phyloP scores from a whole-genome alignment of 2,329 filamentous ascomycete genomes.

The Penicillium occitanis region DNA sequence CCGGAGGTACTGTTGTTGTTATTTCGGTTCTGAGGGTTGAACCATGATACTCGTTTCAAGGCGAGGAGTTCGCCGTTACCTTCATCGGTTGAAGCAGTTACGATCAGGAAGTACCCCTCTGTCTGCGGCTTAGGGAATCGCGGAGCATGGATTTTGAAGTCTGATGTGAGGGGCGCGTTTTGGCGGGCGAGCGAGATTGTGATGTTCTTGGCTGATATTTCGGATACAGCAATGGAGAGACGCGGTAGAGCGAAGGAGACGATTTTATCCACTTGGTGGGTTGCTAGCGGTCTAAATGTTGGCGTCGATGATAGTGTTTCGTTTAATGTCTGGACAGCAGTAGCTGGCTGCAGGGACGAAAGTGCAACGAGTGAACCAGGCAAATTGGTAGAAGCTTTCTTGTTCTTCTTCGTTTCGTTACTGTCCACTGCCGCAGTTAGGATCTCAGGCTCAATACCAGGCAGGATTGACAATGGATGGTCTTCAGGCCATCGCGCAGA shows the following conservation, averaged over 20 bases:
- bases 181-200: conserved; percentile 59
- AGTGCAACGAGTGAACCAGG: conserved; percentile 35
- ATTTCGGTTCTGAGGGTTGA: conserved; percentile 27
- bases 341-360: conserved; percentile 31
- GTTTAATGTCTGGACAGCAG: conserved; percentile 32
- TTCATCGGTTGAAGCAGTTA: conserved; percentile 50
- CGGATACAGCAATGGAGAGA: conserved; percentile 61
- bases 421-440: conserved; percentile 22
- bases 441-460: conserved; percentile 56
- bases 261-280: conserved; percentile 42
- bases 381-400: conserved; percentile 19
- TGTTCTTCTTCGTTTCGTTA: conserved; percentile 1
- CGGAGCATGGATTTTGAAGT: conserved; percentile 79
- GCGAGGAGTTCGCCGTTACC: conserved; percentile 73
- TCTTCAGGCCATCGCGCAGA: conserved; percentile 88
- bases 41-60: conserved; percentile 83
- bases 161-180: conserved; percentile 64
- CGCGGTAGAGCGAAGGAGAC: conserved; percentile 68
- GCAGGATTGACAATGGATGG: conserved; percentile 73
- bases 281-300: not conserved
- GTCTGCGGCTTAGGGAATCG: conserved; percentile 91
- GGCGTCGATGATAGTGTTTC: conserved; percentile 35
- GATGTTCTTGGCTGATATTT: conserved; percentile 63
- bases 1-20: not conserved
- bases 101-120: conserved; percentile 86